A percentile compares a stretch with the other conserved stretches of the same genome.
phyloP scores from a whole-genome alignment of 2,329 filamentous ascomycete genomes.

The Diaporthe sp. region DNA sequence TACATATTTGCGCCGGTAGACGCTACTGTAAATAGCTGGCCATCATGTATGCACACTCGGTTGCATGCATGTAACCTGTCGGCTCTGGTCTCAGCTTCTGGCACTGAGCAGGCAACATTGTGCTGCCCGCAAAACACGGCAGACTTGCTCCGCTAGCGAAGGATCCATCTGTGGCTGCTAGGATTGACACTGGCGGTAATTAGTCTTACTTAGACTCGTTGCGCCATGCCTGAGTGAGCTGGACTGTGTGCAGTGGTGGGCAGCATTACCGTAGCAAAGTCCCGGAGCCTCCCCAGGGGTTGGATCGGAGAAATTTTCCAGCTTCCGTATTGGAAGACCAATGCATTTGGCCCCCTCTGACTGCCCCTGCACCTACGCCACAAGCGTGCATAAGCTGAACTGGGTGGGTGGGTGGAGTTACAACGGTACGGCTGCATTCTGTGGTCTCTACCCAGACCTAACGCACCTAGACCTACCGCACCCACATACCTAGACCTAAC shows the following conservation, averaged over 20 bases:
- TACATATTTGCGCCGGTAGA: background rate
- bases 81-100: constrained; percentile 5
- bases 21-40: constrained; percentile 1
- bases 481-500: too few relatives aligned
- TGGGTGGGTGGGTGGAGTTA: background rate
- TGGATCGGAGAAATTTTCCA: background rate
- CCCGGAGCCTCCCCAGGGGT: too few relatives aligned
- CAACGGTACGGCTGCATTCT: too few relatives aligned
- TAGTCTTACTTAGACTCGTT: background rate
- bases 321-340: background rate
- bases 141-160: background rate
- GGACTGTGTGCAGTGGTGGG: background rate
- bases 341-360: background rate
- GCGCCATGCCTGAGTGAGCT: background rate
- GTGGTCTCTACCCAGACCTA: too few relatives aligned
- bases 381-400: constrained; percentile 4
- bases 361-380: background rate
- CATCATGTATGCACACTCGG: background rate
- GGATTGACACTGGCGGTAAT: background rate
- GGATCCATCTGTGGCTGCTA: background rate
- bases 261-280: background rate
- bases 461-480: too few relatives aligned
- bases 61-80: constrained; percentile 6
- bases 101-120: background rate
- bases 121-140: background rate